Base-by-base conservation (phyloP, 2,329 filamentous ascomycete genomes). In the Penicillium capsulatum region DNA sequence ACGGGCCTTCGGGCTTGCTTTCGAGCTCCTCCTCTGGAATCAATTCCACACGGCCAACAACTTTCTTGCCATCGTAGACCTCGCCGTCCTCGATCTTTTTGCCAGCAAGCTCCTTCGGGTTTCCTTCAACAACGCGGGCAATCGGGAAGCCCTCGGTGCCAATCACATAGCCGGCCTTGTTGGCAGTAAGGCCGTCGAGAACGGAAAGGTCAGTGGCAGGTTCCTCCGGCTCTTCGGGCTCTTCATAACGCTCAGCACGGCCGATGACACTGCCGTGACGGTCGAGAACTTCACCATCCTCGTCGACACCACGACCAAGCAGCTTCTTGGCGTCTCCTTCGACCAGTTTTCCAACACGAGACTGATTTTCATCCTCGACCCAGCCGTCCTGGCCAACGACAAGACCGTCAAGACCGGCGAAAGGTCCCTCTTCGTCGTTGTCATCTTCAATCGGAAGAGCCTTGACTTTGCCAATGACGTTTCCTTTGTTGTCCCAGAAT, bases 261-360 rank as follows among this genome's bases (percentile, higher is more conserved):
- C 76, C 78, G 59, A 81, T 74, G 38, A 77, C 73, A 48, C 80
- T 81, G 49, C 78, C 78, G 50, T 73, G 74, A 50, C 77, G 77
- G 60, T 81, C 78, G 40, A 79, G 67, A 36, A 81, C 73, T 49
- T 81, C 78, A 41, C 78, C 78, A 54, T 81, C 78, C 48, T 80
- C 76, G 47, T 81, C 78, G 30, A 81, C 77, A 31, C 72, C 66
- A 40, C 77, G 69, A 33, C 78, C 77, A 36, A 79, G 61, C 17
- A 81, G 70, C 43, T 77, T 76, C 67, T 79, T 79, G 9, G 74
- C 58, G 44, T 81, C 77, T 32, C 77, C 77, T 50, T 81, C 75
- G 13, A 75, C 66, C 28, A 81, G 68, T 36, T 69, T 60, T 34
- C 77, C 77, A 11, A 71, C 65, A 1, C 60, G 57, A 35, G 66